phyloP scores from a whole-genome alignment of 2,329 filamentous ascomycete genomes.

The Cercospora janseana region DNA sequence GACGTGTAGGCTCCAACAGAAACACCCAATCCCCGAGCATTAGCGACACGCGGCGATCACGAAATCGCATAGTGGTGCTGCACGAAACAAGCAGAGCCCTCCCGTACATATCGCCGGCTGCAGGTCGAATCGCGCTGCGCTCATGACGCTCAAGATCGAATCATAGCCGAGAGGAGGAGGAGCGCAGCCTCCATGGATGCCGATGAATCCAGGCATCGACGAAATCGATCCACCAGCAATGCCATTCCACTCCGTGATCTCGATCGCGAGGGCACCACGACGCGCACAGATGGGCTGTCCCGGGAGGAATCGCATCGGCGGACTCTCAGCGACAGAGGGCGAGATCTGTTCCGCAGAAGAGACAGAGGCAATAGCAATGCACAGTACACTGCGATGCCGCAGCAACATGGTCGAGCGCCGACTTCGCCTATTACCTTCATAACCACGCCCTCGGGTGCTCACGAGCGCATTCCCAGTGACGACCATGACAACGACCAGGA shows the following conservation, averaged over 20 bases:
- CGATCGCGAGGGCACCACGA: constrained; percentile 7
- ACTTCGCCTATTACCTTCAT: constrained; percentile 36
- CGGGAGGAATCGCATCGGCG: constrained; percentile 40
- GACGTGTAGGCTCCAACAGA: too few relatives aligned
- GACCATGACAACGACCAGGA: constrained; percentile 35
- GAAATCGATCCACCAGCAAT: constrained; percentile 47
- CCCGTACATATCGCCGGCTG: not conserved
- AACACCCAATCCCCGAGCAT: too few relatives aligned
- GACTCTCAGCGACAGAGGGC: constrained; percentile 50
- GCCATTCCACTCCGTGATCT: constrained; percentile 70
- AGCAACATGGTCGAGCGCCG: constrained; percentile 49
- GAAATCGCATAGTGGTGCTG: not conserved
- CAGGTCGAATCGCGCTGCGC: not conserved
- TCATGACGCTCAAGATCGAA: not conserved
- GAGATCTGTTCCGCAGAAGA: constrained; percentile 43
- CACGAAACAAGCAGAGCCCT: not conserved
- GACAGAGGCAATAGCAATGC: constrained; percentile 9
- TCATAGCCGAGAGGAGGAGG: not conserved
- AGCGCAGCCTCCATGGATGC: constrained; percentile 10
- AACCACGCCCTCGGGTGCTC: constrained; percentile 39
- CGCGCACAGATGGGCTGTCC: constrained; percentile 32
- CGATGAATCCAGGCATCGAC: constrained; percentile 37
- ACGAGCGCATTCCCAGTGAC: constrained; percentile 35
- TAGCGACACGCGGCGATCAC: too few relatives aligned
- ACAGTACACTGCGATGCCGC: constrained; percentile 52